Conservation (phyloP, 306 rosid genomes). For the Fragaria iinumae region DNA sequence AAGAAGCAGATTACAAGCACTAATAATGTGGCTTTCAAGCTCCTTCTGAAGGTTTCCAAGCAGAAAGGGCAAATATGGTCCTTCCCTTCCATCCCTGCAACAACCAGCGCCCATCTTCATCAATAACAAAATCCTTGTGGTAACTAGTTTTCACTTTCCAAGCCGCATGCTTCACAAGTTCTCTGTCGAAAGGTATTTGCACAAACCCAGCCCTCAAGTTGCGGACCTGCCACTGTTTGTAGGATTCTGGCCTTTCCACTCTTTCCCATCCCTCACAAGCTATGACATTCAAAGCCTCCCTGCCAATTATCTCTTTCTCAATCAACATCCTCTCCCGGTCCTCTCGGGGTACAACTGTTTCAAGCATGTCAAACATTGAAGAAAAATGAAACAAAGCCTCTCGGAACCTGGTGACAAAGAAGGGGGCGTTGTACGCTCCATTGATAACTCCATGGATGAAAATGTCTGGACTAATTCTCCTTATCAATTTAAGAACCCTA, state of each 20-base stretch:
- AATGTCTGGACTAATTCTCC: constrained; percentile 69
- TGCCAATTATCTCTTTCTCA: constrained; percentile 83
- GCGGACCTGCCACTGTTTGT: constrained; percentile 91
- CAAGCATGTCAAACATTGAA: constrained; percentile 88
- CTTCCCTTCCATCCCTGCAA: constrained; percentile 99
- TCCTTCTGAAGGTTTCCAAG: constrained; percentile 66
- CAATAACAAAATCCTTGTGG: constrained; percentile 84
- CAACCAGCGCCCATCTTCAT: constrained; percentile 81
- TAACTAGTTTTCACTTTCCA: constrained; percentile 52
- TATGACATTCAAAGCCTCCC: constrained; percentile 86
- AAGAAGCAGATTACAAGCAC: constrained; percentile 7
- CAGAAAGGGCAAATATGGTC: constrained; percentile 67
- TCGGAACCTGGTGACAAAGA: constrained; percentile 88
- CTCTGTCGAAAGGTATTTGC: constrained; percentile 45
- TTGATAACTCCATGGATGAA: constrained; percentile 75
- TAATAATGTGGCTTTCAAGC: not conserved
- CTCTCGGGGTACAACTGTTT: constrained; percentile 82
- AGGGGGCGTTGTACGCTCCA: constrained; percentile 92
- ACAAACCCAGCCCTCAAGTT: constrained; percentile 76
- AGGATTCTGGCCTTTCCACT: constrained; percentile 95
- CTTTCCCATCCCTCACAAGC: constrained; percentile 97
- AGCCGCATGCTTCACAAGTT: constrained; percentile 43
- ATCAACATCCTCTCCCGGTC: constrained; percentile 81
- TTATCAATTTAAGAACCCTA: constrained; percentile 56
- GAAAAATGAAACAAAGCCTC: constrained; percentile 93